Evolutionary conservation across 345 rosid species (phyloP).

Genomic region (Alliaria petiolata): DNA sequence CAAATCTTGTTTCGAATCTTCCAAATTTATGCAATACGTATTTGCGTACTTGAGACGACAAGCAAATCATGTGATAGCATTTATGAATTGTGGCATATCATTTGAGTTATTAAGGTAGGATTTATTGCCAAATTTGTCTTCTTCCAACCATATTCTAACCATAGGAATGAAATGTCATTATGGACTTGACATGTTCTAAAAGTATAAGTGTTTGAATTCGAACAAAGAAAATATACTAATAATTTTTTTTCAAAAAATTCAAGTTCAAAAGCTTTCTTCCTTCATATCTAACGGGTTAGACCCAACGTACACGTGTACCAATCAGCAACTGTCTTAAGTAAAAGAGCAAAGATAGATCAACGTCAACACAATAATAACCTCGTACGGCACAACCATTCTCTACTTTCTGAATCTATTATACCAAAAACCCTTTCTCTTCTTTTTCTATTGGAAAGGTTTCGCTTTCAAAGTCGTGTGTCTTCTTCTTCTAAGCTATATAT

Average conservation of each 20-base stretch:
- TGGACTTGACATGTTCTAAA: background rate
- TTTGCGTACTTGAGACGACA: background rate
- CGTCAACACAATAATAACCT: conserved; percentile 24
- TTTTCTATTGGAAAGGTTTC: background rate
- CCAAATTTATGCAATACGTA: background rate
- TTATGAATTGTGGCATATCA: background rate
- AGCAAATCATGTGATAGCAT: background rate
- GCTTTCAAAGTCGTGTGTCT: conserved; percentile 15
- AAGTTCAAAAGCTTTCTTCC: background rate
- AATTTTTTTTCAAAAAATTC: background rate
- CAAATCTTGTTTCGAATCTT: background rate
- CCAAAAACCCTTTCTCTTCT: background rate
- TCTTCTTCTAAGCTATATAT: background rate
- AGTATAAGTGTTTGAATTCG: background rate
- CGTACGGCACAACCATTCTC: conserved; percentile 24
- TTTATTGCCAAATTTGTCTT: background rate
- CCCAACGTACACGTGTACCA: conserved; percentile 12
- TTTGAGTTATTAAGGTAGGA: background rate
- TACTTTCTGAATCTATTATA: background rate
- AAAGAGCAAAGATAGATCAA: conserved; percentile 2
- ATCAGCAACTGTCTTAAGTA: background rate
- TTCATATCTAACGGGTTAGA: background rate
- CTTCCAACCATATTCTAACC: background rate
- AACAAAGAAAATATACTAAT: background rate
- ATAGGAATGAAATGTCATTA: background rate